Evolutionary conservation across 2,329 filamentous ascomycete species (phyloP), one percentile per base, ranked within the genome.

Genomic region (Alternaria ventricosa): DNA sequence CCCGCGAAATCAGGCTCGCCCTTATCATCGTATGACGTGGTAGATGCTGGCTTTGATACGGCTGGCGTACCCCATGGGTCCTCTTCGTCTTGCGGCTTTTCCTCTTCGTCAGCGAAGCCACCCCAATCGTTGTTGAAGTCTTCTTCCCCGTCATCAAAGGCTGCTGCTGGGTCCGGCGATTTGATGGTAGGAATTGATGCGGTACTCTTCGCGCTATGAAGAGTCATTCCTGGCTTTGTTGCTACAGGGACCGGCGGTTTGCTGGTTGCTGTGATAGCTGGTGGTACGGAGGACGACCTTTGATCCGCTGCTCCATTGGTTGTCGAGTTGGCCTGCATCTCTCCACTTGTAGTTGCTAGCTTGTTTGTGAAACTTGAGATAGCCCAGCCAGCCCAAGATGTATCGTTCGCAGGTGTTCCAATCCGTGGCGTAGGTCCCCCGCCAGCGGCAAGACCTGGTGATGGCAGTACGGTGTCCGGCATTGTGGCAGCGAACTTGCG

Each of bases 311-410:
- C 82, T 64, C 72, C 74, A 28, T 77, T 80, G 9, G 69, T 51
- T 1, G 56, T 27, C 8, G 69, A 63, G 12, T 51, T 82, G 12
- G 88, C 82, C 75, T 95, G 86, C 67, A 99, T 99, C 61, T 97
- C 92, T 18, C 96, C 96, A 9, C 91, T 91, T 0, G 93, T 94
- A 0, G 92, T 82, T 2, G 93, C 90, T 12, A 98, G 79, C 74
- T 97, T 97, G 81, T 98, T 98, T 2, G 96, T 98, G 77, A 99
- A 99, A 1, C 94, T 97, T 0, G 96, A 98, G 58, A 99, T 97
- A 1, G 96, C 96, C 96, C 96, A 99, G 12, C 96, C 96, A 1
- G 96, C 89, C 96, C 96, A 98, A 3, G 89, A 89, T 57, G 68
- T 79, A 44, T 90, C 86, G 43, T 86, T 87, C 64, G 93, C 91